These are phyloP conservation scores for Fraxinus angustifolia DNA, from an alignment of 305 asterid species.

Conservation along the genomic window DNA sequence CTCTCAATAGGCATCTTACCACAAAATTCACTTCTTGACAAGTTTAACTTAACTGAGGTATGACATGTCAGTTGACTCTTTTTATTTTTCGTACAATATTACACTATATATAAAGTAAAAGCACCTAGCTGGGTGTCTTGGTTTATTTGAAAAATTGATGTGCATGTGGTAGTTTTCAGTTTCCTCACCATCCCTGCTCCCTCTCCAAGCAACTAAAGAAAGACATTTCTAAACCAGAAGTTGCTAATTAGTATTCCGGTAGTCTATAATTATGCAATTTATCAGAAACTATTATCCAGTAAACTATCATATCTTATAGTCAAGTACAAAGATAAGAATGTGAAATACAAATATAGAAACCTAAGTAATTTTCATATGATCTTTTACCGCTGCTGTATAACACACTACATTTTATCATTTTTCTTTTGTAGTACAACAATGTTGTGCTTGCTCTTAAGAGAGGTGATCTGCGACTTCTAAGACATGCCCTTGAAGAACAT, in stretches of 20 bases:
- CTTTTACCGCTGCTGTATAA: background rate
- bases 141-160: background rate
- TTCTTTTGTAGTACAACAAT: conserved; percentile 57
- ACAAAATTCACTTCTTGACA: conserved; percentile 52
- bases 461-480: conserved; percentile 90
- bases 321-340: background rate
- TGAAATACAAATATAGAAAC: background rate
- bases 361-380: background rate
- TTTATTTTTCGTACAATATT: background rate
- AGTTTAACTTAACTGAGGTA: conserved; percentile 83
- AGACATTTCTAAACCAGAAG: background rate
- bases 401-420: background rate
- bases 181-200: background rate
- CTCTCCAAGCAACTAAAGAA: background rate
- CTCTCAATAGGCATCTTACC: conserved; percentile 88
- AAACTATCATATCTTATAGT: background rate
- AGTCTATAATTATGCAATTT: background rate
- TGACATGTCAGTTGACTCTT: conserved; percentile 14
- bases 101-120: background rate
- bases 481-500: conserved; percentile 75
- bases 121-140: background rate
- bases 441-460: conserved; percentile 78
- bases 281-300: background rate
- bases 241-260: background rate
- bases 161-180: background rate